Conservation (phyloP, 352 stramenopile species). For the Phytophthora europaea region DNA sequence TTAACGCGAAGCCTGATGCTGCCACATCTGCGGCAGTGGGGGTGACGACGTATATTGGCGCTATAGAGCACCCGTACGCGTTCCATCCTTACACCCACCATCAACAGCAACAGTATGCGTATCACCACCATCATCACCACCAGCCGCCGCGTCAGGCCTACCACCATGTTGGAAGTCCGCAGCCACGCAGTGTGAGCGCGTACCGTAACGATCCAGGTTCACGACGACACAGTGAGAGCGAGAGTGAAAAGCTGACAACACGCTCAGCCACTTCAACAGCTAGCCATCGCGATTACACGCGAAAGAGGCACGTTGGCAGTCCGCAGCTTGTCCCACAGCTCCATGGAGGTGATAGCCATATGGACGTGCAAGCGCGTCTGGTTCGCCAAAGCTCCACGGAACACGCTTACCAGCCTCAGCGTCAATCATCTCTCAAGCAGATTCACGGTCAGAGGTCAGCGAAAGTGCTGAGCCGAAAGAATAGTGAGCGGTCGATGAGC, state of each 20-base stretch:
- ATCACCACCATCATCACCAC: conserved; percentile 44
- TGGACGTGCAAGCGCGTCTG: conserved; percentile 13
- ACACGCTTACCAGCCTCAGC: conserved; percentile 14
- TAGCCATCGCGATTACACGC: conserved; percentile 58
- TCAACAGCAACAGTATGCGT: conserved; percentile 40
- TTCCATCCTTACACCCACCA: conserved; percentile 46
- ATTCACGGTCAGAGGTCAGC: conserved; percentile 34
- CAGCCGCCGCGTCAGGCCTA: conserved; percentile 41
- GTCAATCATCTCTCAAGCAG: conserved; percentile 35
- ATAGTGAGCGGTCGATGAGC: conserved; percentile 81
- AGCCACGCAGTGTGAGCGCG: conserved; percentile 24
- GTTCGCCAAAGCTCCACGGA: conserved; percentile 31
- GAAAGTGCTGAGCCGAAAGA: conserved; percentile 59
- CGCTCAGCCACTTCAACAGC: conserved; percentile 58
- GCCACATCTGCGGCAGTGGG: conserved; percentile 32
- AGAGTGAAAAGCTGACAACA: conserved; percentile 74
- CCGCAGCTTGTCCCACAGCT: conserved; percentile 51
- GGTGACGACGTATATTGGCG: conserved; percentile 31
- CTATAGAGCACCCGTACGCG: conserved; percentile 36
- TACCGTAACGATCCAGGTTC: conserved; percentile 43
- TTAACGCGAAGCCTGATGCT: conserved; percentile 62
- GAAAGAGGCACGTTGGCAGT: conserved; percentile 49
- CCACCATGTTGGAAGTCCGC: conserved; percentile 33
- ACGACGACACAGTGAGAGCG: conserved; percentile 76
- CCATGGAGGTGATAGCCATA: conserved; percentile 22